Conservation (phyloP, 805 yeast species). For the Tetrapisispora fleetii region DNA sequence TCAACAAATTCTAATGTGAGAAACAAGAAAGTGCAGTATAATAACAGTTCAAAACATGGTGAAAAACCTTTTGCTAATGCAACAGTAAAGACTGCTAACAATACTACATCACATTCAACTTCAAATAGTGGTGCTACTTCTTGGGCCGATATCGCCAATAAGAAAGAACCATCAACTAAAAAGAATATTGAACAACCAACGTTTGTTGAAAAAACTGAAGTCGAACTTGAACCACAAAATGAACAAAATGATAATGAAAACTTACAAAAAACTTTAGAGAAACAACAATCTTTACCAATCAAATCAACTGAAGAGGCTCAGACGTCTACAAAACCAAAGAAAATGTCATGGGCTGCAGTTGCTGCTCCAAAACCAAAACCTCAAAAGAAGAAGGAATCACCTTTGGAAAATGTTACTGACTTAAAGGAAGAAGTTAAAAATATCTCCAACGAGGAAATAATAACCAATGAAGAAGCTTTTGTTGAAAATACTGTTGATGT, state of each 20-base stretch:
- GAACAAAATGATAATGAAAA: neutral
- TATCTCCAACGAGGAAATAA: constrained; percentile 10
- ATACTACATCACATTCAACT: neutral
- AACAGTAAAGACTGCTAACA: constrained; percentile 4
- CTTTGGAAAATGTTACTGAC: constrained; percentile 21
- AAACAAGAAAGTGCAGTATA: constrained; percentile 6
- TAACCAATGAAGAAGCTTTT: constrained; percentile 2
- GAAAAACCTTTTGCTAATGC: constrained; percentile 19
- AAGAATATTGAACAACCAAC: constrained; percentile 2
- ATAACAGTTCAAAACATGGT: constrained; percentile 10
- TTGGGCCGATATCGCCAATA: constrained; percentile 30
- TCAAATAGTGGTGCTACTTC: constrained; percentile 14
- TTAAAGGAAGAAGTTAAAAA: constrained; percentile 32
- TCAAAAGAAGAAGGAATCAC: constrained; percentile 24
- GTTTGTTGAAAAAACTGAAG: neutral
- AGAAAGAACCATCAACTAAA: constrained; percentile 6
- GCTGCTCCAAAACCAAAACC: constrained; percentile 43
- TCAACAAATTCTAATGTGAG: constrained; percentile 2
- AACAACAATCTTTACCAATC: constrained; percentile 8
- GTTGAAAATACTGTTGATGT: constrained; percentile 6
- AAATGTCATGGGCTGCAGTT: constrained; percentile 62
- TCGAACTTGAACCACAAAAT: neutral
- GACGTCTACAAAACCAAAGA: constrained; percentile 13
- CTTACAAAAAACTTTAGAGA: constrained; percentile 10
- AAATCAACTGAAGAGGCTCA: neutral